Base-by-base conservation (phyloP, 345 rosid species). In the Populus nigra region DNA sequence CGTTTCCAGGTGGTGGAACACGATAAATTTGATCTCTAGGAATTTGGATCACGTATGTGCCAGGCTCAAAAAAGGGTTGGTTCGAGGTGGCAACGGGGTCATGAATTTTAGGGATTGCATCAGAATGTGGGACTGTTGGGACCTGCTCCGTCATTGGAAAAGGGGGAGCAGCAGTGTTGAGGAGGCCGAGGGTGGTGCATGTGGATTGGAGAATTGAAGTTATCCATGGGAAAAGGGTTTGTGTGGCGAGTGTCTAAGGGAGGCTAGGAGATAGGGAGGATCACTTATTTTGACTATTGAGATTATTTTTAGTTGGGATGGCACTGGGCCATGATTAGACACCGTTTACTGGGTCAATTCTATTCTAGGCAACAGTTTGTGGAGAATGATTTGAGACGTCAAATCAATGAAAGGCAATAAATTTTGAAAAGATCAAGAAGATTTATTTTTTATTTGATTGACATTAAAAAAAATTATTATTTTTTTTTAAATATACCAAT, bases 1-100 rank as follows among this genome's bases (percentile, higher is more conserved):
- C 79, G 41, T 73, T 77, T 41, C 73, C 78, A 1, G 77, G 88
- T 1, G 93, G 92, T 7, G 97, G 98, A 8, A 90, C 23, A 0
- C 89, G 88, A 76, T 87, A 91, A 63, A 93, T 81, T 77, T 86
- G 88, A n/a, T 92, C 88, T 79, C 83, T 89, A 8, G 92, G 94
- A 81, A 90, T 69, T 33, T 80, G 85, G 27, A 88, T 63, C 1
- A 80, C 73, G 87, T 89, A 88, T 23, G 91, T 91, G 7, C 88
- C 92, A 0, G 86, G 71, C 13, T 77, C 69, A 39, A 83, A 79
- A 47, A 13, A 15, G 11, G 25, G 72, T 25, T 23, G 31, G 62
- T 74, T 38, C 29, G 27, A 25, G 55, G 57, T 63, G 10, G 70
- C 12, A 49, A 65, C 35, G 2, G 77, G 75, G 65, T 72, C 47